phyloP scores from a whole-genome alignment of 2,329 filamentous ascomycete genomes.

The Cladophialophora bantiana region DNA sequence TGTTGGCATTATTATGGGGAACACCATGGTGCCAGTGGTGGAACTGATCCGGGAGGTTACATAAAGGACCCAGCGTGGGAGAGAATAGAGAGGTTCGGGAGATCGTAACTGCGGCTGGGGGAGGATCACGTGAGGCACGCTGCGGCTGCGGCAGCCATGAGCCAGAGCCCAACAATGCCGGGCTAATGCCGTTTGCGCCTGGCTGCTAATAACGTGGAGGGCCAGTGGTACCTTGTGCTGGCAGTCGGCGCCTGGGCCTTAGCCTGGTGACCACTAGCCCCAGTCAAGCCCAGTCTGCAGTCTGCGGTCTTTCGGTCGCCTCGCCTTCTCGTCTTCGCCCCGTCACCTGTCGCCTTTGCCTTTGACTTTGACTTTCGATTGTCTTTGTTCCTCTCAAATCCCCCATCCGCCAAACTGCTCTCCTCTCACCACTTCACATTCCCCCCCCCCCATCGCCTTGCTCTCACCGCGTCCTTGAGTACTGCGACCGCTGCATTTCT shows the following conservation, averaged over 20 bases:
- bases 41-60: neutral
- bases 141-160: neutral
- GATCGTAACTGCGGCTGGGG: neutral
- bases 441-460: no score
- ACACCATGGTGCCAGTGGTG: neutral
- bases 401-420: constrained; percentile 11
- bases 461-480: constrained; percentile 1
- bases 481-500: neutral
- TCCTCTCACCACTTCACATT: constrained; percentile 13
- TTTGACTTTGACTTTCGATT: constrained; percentile 10
- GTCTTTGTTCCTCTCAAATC: constrained; percentile 16
- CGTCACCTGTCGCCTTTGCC: constrained; percentile 4
- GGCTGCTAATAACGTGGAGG: neutral
- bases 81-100: neutral
- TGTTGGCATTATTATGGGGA: neutral
- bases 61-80: neutral
- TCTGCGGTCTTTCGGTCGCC: neutral
- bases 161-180: neutral
- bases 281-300: no score
- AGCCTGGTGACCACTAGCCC: no score
- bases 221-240: neutral
- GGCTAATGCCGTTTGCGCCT: constrained; percentile 15
- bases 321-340: constrained; percentile 2
- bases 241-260: neutral
- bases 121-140: neutral